phyloP scores from a whole-genome alignment of 2,329 filamentous ascomycete species.

The Pseudogymnoascus sp. region DNA sequence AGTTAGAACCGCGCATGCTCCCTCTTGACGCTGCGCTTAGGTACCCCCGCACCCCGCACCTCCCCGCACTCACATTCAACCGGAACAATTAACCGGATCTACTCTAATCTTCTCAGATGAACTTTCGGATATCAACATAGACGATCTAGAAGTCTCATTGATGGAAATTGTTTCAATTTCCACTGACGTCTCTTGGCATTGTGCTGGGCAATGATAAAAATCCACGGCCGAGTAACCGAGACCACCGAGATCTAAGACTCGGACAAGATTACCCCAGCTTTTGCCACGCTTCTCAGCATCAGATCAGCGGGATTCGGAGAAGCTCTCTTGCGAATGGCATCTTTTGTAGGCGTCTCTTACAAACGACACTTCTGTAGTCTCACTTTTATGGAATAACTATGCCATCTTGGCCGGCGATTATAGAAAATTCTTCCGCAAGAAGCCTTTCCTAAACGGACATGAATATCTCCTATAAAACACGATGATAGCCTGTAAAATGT shows the following conservation, averaged over 20 bases:
- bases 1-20: not conserved
- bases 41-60: not conserved
- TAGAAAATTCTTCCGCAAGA: not conserved
- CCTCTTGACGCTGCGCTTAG: slow-evolving; percentile 1
- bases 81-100: not conserved
- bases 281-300: not conserved
- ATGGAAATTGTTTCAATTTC: not conserved
- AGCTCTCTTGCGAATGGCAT: not conserved
- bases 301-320: not conserved
- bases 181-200: not conserved
- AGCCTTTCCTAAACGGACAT: not conserved
- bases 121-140: not conserved
- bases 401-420: not conserved
- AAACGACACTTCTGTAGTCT: not conserved
- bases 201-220: not conserved
- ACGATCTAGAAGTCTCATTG: not conserved
- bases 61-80: not conserved
- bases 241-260: not conserved
- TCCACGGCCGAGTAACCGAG: not conserved
- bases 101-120: not conserved
- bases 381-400: not conserved
- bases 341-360: not conserved
- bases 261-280: not conserved
- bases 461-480: not conserved
- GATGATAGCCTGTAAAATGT: not conserved